Evolutionary conservation across 345 rosid genomes (phyloP), one percentile per base, ranked within the genome.

Genomic region (Euphorbia peplus): DNA sequence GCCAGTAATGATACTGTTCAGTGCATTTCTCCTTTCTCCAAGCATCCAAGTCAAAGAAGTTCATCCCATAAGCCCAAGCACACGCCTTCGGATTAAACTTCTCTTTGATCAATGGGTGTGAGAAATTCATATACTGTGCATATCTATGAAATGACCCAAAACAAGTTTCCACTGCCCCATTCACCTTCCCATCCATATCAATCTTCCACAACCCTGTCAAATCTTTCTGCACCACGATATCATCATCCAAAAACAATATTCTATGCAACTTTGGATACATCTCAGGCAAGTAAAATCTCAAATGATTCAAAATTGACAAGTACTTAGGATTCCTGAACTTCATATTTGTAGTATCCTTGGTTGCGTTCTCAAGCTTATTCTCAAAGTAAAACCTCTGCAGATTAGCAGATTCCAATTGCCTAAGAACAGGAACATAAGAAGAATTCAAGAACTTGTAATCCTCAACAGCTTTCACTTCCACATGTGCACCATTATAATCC

Each of bases 61-160:
- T 95, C 99, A 95, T 95, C 65, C 97, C 99, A 79, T 91, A 91
- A 5, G 95, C 99, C 97, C 99, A 95, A 0, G 97, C 97, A 26
- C 99, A 95, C 0, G 99, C 95, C 84, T 95, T 95, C 5, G 99
- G 99, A 58, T 91, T 86, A 79, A 95, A 95, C 85, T 88, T 95
- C 79, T 83, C 93, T 73, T 87, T 91, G 35, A 95, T 95, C 82
- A 95, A 75, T 61, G 99, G 97, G 75, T 95, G 96, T 0, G 99
- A 95, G 85, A 95, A 91, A 65, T 95, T 95, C 97, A 95, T 95
- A 70, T 95, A 91, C 74, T 91, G 99, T 0, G 99, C 92, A 42
- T 95, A 95, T 48, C 99, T 82, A 83, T 95, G 99, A 68, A 95
- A 91, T 15, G 95, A 95, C 47, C 99, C 99, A 46, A 95, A 95